These are phyloP conservation scores for Termitomyces sp. DNA, from an alignment of 768 basidiomycete genomes.

Conservation along the genomic window DNA sequence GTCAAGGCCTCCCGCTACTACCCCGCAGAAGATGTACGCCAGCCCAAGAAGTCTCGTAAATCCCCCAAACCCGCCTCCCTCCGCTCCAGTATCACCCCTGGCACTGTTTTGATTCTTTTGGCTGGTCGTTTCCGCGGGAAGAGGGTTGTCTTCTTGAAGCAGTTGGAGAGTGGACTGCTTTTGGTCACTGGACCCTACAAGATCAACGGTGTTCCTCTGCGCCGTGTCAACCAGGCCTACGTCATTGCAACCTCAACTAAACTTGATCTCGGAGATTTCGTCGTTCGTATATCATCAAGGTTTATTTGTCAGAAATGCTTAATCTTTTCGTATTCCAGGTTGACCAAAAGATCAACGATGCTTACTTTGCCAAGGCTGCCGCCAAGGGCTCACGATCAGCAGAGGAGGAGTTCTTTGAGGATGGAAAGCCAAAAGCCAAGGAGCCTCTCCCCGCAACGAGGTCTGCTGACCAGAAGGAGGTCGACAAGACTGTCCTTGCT, in stretches of 20 bases:
- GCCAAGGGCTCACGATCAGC: conserved; percentile 70
- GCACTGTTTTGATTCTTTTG: conserved; percentile 92
- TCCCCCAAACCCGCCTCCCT: conserved; percentile 70
- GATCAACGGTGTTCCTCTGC: conserved; percentile 96
- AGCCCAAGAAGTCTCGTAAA: conserved; percentile 92
- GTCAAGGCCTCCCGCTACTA: conserved; percentile 87
- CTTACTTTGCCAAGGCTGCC: conserved; percentile 85
- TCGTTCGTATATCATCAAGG: conserved; percentile 41
- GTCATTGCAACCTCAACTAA: conserved; percentile 97
- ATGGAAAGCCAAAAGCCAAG: conserved; percentile 88
- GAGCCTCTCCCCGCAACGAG: conserved; percentile 82
- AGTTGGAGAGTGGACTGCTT: conserved; percentile 85
- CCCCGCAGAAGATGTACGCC: conserved; percentile 89
- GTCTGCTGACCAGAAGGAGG: conserved; percentile 85
- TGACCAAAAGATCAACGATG: conserved; percentile 87
- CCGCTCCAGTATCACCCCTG: conserved; percentile 86
- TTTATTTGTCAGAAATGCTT: not conserved
- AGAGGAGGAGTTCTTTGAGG: conserved; percentile 96
- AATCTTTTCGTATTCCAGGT: conserved; percentile 39
- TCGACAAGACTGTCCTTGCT: conserved; percentile 74
- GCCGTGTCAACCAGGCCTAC: conserved; percentile 98
- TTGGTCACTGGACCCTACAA: conserved; percentile 97
- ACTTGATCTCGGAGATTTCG: conserved; percentile 70
- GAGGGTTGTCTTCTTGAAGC: conserved; percentile 97
- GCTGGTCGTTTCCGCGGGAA: conserved; percentile 98